Evolutionary conservation across 176 grass and related monocot species (phyloP).

Genomic region (Avena sativa): DNA sequence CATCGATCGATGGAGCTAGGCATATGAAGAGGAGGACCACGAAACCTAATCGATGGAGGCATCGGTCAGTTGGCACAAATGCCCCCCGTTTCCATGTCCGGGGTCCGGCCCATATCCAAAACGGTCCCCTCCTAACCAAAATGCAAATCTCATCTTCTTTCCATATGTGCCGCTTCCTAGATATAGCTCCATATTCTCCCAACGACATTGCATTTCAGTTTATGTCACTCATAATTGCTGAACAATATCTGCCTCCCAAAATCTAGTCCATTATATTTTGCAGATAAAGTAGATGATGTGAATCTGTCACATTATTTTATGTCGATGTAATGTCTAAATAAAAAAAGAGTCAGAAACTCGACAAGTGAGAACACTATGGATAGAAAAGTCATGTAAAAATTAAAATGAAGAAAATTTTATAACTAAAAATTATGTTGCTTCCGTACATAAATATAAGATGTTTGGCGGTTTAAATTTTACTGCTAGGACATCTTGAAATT

Average conservation of each 20-base stretch:
- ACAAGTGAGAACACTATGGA: no score
- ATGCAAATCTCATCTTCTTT: constrained; percentile 12
- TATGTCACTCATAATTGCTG: not conserved
- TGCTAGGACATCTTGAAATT: no score
- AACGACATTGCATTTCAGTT: not conserved
- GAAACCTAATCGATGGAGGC: not conserved
- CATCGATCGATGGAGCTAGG: not conserved
- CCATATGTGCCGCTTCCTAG: not conserved
- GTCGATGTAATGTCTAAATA: no score
- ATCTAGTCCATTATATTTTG: not conserved
- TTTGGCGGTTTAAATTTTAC: no score
- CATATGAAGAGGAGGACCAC: constrained; percentile 25
- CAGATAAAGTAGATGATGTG: no score
- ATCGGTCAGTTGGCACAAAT: constrained; percentile 1
- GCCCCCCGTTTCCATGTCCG: not conserved
- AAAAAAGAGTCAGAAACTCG: no score
- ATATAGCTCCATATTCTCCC: not conserved
- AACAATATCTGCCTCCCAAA: not conserved
- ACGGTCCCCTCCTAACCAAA: not conserved
- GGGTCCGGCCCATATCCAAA: not conserved
- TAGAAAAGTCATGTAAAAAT: no score
- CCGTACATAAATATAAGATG: no score
- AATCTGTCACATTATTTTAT: no score
- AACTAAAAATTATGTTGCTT: no score
- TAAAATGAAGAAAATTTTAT: no score